A percentile compares a stretch with the other conserved stretches of the same genome.
Evolutionary conservation across 1,139 yeast genomes (phyloP).

Genomic region (Spathaspora sp.): DNA sequence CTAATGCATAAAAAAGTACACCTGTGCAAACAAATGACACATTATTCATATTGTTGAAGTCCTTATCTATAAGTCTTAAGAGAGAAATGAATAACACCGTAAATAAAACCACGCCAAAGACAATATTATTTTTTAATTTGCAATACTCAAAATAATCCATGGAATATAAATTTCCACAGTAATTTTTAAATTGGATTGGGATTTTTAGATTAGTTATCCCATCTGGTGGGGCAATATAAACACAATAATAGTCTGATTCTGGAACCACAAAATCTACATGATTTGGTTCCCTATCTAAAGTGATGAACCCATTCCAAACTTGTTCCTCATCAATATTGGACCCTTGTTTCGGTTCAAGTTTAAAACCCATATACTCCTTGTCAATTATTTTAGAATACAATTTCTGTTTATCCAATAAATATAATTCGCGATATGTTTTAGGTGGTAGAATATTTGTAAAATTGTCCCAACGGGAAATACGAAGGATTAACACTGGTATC

Average conservation of each 20-base stretch:
- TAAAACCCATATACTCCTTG: slow-evolving; percentile 11
- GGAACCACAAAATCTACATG: slow-evolving; percentile 17
- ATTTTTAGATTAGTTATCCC: slow-evolving; percentile 15
- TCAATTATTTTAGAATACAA: slow-evolving; percentile 17
- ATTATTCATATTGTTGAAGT: slow-evolving; percentile 31
- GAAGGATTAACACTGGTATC: slow-evolving; percentile 27
- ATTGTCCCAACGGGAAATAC: slow-evolving; percentile 23
- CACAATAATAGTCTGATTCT: slow-evolving; percentile 34
- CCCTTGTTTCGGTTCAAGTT: slow-evolving; percentile 8
- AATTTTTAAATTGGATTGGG: slow-evolving; percentile 22
- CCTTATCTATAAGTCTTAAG: slow-evolving; percentile 27
- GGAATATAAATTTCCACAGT: slow-evolving; percentile 30
- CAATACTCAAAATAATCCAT: slow-evolving; percentile 20
- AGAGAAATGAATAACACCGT: slow-evolving; percentile 28
- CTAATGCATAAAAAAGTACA: slow-evolving; percentile 28
- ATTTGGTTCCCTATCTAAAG: slow-evolving; percentile 9
- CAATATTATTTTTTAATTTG: slow-evolving; percentile 17
- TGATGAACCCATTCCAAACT: slow-evolving; percentile 12
- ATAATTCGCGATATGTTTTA: slow-evolving; percentile 14
- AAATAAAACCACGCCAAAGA: slow-evolving; percentile 19
- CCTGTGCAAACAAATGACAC: slow-evolving; percentile 34
- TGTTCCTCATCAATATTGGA: slow-evolving; percentile 7
- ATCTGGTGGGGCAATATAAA: slow-evolving; percentile 29
- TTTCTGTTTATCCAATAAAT: slow-evolving; percentile 12
- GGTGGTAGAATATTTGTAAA: slow-evolving; percentile 23